Conservation (phyloP, 805 yeast species). For the Lachancea cidri region DNA sequence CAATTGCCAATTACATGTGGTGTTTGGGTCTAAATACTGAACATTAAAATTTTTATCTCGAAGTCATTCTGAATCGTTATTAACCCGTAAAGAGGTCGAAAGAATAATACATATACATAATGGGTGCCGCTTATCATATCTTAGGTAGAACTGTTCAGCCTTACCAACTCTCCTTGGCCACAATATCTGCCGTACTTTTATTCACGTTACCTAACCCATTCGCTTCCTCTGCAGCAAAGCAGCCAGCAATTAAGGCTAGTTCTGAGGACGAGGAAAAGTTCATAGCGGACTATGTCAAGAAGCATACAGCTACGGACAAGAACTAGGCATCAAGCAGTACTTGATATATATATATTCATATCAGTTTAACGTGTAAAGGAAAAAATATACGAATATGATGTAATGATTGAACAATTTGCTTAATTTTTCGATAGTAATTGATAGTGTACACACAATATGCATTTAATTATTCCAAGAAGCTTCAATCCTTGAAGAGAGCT, state of each 20-base stretch:
- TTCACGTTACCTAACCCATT: conserved; percentile 68
- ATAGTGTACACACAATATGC: background rate
- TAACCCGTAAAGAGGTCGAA: background rate
- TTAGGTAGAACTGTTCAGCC: conserved; percentile 77
- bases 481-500: conserved; percentile 53
- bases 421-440: background rate
- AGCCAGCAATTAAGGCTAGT: conserved; percentile 67
- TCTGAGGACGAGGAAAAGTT: conserved; percentile 88
- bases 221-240: conserved; percentile 48
- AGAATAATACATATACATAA: conserved; percentile 24
- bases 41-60: background rate
- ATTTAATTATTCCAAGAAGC: background rate
- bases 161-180: conserved; percentile 41
- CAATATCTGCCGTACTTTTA: conserved; percentile 71
- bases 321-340: conserved; percentile 15
- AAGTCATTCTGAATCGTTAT: background rate
- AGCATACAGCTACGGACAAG: conserved; percentile 29
- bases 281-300: conserved; percentile 63
- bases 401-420: background rate
- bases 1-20: conserved; percentile 1
- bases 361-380: conserved; percentile 7
- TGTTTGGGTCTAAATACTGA: conserved; percentile 4
- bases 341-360: background rate
- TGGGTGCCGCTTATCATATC: conserved; percentile 79
- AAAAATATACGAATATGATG: conserved; percentile 4